phyloP scores from a whole-genome alignment of 768 basidiomycete genomes.

The Tulasnella sp. region DNA sequence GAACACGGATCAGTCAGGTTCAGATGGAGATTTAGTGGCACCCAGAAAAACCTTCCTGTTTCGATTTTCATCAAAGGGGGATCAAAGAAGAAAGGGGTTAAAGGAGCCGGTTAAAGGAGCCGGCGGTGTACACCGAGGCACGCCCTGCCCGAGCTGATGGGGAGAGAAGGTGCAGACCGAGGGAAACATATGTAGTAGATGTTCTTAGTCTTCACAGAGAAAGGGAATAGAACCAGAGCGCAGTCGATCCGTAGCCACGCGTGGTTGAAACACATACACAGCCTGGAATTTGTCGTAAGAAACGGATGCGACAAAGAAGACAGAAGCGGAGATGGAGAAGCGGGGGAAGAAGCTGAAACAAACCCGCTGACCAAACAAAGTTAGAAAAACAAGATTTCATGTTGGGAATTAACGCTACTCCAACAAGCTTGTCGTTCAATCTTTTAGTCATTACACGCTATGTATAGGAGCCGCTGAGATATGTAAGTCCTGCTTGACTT shows the following conservation, averaged over 20 bases:
- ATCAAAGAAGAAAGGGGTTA: not conserved
- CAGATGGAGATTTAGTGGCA: slow-evolving; percentile 1
- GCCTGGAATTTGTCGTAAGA: slow-evolving; percentile 14
- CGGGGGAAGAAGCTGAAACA: not conserved
- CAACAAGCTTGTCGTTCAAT: too few relatives aligned
- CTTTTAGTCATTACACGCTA: too few relatives aligned
- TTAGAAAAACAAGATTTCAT: not conserved
- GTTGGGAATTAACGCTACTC: too few relatives aligned
- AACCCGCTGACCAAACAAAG: not conserved
- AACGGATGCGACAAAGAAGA: not conserved
- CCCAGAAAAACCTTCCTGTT: not conserved
- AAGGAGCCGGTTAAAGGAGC: not conserved
- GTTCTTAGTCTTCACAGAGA: not conserved
- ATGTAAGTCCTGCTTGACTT: too few relatives aligned
- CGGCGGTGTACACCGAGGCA: slow-evolving; percentile 3
- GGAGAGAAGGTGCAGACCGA: slow-evolving; percentile 1
- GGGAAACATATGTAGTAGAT: not conserved
- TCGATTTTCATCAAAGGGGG: not conserved
- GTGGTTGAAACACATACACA: not conserved
- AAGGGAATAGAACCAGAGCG: not conserved
- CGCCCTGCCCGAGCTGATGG: not conserved
- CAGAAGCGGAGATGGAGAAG: not conserved
- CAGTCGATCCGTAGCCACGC: not conserved
- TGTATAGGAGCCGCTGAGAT: too few relatives aligned
- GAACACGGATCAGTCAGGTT: not conserved